These are phyloP conservation scores for Clavispora fructus DNA, from an alignment of 805 yeast genomes.

Conservation along the genomic window DNA sequence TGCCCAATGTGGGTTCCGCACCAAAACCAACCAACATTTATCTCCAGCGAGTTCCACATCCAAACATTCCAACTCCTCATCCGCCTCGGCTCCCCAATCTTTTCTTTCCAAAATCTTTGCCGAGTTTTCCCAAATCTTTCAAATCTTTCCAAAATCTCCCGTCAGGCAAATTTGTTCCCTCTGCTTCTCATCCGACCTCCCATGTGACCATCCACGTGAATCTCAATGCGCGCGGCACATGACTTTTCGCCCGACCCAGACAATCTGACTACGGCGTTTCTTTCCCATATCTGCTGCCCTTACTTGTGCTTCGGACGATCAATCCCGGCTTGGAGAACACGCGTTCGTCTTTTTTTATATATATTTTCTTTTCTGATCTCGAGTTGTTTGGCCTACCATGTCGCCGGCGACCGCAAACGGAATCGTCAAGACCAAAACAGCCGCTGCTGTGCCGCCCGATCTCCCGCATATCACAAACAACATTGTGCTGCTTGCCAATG, in stretches of 20 bases:
- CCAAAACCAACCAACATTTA: too few relatives aligned
- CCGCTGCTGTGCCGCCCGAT: constrained; percentile 21
- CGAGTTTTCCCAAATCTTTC: too few relatives aligned
- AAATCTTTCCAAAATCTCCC: too few relatives aligned
- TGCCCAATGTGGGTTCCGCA: too few relatives aligned
- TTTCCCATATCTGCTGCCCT: background rate
- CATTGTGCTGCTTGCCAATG: constrained; percentile 57
- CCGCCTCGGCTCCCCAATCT: too few relatives aligned
- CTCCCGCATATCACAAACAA: constrained; percentile 73
- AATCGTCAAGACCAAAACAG: background rate
- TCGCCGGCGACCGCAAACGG: background rate
- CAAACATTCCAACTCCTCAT: too few relatives aligned
- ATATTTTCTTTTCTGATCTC: background rate
- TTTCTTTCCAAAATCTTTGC: too few relatives aligned
- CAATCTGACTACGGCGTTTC: background rate
- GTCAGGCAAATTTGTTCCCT: too few relatives aligned
- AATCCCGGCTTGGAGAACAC: background rate
- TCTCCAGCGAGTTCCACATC: too few relatives aligned
- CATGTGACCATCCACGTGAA: background rate
- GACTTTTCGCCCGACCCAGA: background rate
- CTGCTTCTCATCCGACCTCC: too few relatives aligned
- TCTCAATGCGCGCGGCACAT: background rate
- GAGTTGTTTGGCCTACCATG: background rate
- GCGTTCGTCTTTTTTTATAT: background rate
- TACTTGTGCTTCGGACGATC: background rate